phyloP scores from a whole-genome alignment of 2,329 filamentous ascomycete species.

The Penicillium brevicompactum region DNA sequence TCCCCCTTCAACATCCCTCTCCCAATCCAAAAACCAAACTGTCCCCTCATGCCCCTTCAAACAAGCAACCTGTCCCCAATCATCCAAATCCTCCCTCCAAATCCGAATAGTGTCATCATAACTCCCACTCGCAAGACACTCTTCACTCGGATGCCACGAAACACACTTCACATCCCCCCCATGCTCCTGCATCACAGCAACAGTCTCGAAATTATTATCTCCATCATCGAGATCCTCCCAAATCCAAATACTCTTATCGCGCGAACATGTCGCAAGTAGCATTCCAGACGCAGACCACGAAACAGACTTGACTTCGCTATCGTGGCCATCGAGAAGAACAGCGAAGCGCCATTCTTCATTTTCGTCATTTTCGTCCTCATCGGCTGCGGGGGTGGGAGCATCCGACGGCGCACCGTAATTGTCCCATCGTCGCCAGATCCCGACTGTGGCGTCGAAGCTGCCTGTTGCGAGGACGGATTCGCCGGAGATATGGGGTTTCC shows the following conservation, averaged over 20 bases:
- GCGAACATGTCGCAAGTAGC: slow-evolving; percentile 83
- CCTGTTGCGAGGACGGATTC: slow-evolving; percentile 84
- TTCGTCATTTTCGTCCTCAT: slow-evolving; percentile 54
- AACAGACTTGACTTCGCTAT: slow-evolving; percentile 89
- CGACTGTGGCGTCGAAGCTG: slow-evolving; percentile 90
- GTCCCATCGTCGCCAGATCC: slow-evolving; percentile 72
- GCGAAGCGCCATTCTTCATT: slow-evolving; percentile 89
- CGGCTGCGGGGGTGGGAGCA: slow-evolving; percentile 19
- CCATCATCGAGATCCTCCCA: slow-evolving; percentile 90
- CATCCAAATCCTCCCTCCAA: slow-evolving; percentile 88
- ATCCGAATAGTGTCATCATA: slow-evolving; percentile 91
- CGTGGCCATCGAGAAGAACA: slow-evolving; percentile 90
- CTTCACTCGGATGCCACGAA: slow-evolving; percentile 79
- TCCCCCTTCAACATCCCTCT: slow-evolving; percentile 38
- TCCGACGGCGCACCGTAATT: slow-evolving; percentile 34
- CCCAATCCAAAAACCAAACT: slow-evolving; percentile 83
- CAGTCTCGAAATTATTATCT: slow-evolving; percentile 95
- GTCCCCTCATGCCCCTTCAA: slow-evolving; percentile 81
- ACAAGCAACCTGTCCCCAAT: slow-evolving; percentile 88
- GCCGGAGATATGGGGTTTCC: slow-evolving; percentile 73
- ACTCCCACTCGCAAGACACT: slow-evolving; percentile 84
- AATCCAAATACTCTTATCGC: slow-evolving; percentile 96
- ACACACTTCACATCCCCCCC: slow-evolving; percentile 94
- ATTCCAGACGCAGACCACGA: slow-evolving; percentile 65
- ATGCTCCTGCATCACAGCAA: slow-evolving; percentile 92